Evolutionary conservation across 2,329 filamentous ascomycete species (phyloP), one percentile per base, ranked within the genome.

Genomic region (Fusarium pilosicola): DNA sequence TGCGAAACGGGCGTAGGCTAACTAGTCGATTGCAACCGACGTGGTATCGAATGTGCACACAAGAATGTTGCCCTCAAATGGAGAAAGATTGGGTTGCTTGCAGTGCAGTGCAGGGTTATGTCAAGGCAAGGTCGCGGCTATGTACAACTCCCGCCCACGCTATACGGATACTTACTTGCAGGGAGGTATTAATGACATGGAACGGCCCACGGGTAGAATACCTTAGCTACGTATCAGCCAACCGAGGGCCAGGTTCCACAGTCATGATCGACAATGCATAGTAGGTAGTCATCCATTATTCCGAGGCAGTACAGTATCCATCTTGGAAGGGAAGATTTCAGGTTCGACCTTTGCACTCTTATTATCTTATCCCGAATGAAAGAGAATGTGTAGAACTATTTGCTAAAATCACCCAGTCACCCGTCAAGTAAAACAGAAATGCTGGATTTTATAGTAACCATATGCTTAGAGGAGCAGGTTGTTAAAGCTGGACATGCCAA

Each of bases 221-320:
- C 26, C 10, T 44, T 12, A 39, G 28, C 28, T 30, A 28, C 28
- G 28, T 28, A 48, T 26, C 52, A 49, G 44, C 38, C 51, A 46
- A 41, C 28, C 5, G 28, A 56, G 15, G 28, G 42, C 12, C 24
- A 45, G 24, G 24, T 64, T 52, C 32, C 51, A 45, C 45, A 49
- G 20, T 22, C 38, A n/a, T 57, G 70, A 61, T 73, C 46, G 45
- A 30, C 48, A 56, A 48, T 44, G 44, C 14, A 51, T 49, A 38
- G 15, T 48, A 38, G 15, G 39, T 42, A 46, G n/a, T 39, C 15
- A 18, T 28, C 20, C 9, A 24, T 62, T 62, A 18, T 65, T 36
- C n/a, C 51, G 42, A 45, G 32, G 32, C 32, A 1, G 32, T 34
- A 34, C 32, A 34, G 30, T 14, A 32, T 32, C 30, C 30, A 32